Evolutionary conservation across 176 grass and related monocot genomes (phyloP).

Genomic region (Triticum timopheevii): DNA sequence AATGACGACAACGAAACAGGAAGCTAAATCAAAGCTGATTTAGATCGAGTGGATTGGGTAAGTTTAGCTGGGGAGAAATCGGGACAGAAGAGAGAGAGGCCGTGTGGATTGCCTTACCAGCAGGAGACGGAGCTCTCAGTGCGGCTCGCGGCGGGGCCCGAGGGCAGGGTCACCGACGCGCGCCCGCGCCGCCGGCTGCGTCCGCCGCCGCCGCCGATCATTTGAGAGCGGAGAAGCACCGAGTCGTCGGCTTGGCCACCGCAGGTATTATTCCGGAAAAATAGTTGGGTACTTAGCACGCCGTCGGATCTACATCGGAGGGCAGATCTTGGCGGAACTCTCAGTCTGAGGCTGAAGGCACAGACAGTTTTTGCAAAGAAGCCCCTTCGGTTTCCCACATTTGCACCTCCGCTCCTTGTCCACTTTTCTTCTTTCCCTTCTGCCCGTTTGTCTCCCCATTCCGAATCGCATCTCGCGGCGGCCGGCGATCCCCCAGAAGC

Average conservation of each 20-base stretch:
- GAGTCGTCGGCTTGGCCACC: neutral
- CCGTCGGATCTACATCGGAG: neutral
- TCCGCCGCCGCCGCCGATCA: slow-evolving; percentile 36
- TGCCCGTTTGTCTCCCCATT: slow-evolving; percentile 20
- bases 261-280: neutral
- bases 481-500: neutral
- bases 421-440: slow-evolving; percentile 15
- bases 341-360: neutral
- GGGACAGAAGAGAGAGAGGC: neutral
- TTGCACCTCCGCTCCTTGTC: neutral
- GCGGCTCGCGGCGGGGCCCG: neutral
- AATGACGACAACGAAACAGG: neutral
- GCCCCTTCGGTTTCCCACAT: neutral
- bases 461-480: slow-evolving; percentile 26
- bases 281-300: neutral
- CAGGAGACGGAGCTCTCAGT: slow-evolving; percentile 45
- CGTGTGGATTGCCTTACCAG: slow-evolving; percentile 43
- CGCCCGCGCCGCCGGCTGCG: slow-evolving; percentile 53
- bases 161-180: slow-evolving; percentile 37
- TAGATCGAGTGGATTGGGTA: slow-evolving; percentile 17
- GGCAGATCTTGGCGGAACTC: neutral
- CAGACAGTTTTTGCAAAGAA: neutral
- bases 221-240: slow-evolving; percentile 2
- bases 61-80: neutral
- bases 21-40: slow-evolving; percentile 2